Evolutionary conservation across 139 green algal species (phyloP), one percentile per base, ranked within the genome.

Genomic region (Micractinium sp.): DNA sequence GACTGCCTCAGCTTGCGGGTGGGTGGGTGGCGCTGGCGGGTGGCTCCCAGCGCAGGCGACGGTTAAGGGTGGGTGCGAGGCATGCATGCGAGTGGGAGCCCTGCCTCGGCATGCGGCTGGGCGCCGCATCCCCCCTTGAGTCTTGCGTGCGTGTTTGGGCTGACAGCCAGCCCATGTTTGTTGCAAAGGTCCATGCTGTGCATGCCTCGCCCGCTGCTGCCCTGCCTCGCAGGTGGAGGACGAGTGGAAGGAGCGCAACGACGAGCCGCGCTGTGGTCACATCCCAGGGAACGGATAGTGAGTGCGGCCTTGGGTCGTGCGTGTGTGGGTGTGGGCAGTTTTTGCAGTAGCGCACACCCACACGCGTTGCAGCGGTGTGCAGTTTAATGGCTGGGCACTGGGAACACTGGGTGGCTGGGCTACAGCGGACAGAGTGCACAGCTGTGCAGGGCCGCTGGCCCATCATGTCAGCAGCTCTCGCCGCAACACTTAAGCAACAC

Each of bases 1-100:
- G 92, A 94, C 76, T 94, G 92, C 89, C 85, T 85, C 9, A 85
- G 79, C 79, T 27, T 69, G 31, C 27, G 69, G 47, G 79, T 71
- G 79, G 1, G 25, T 73, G 9, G 47, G 47, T 5, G 47, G 47
- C 9, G 47, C n/a, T n/a, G n/a, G n/a, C n/a, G n/a, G n/a, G n/a
- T n/a, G n/a, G n/a, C n/a, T n/a, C n/a, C n/a, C n/a, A n/a, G n/a
- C n/a, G n/a, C n/a, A n/a, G n/a, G n/a, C n/a, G 47, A 56, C 31
- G 76, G 35, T 35, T 82, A 38, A 1, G 35, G 35, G 53, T 19
- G 73, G 31, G 73, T 39, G 18, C 23, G 35, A n/a, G 73, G 27
- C 19, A 19, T 29, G 27, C 35, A n/a, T 3, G n/a, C 18, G 35
- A n/a, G 33, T 47, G 29, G 74, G 29, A 80, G 36, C 12, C 15